A percentile compares a stretch with the other conserved stretches of the same genome.
phyloP scores from a whole-genome alignment of 345 rosid species.

The Eucalyptus pauciflora region DNA sequence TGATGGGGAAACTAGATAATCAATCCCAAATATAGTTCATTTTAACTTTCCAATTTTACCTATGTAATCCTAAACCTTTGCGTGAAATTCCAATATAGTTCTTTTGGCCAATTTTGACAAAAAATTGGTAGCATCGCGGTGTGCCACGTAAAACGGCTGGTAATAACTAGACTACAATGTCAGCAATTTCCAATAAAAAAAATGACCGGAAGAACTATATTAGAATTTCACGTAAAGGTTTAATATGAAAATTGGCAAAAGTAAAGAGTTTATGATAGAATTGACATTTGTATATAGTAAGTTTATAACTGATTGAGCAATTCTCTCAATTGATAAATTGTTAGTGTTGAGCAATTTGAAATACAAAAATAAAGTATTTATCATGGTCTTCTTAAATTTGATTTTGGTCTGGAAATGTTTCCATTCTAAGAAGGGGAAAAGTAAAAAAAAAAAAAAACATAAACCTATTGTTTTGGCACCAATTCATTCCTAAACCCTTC shows the following conservation, averaged over 20 bases:
- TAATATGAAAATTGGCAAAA: not conserved
- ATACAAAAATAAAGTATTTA: not conserved
- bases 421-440: not conserved
- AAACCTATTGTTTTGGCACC: not conserved
- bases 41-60: not conserved
- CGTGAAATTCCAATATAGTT: not conserved
- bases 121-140: rapidly evolving
- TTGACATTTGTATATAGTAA: not conserved
- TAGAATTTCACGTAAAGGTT: not conserved
- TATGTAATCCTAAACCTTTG: not conserved
- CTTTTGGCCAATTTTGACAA: not conserved
- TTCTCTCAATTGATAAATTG: not conserved
- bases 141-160: rapidly evolving
- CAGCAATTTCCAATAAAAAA: not conserved
- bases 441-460: too few species aligned
- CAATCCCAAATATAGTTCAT: not conserved
- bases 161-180: not conserved
- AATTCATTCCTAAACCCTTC: not conserved
- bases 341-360: not conserved
- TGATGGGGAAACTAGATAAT: not conserved
- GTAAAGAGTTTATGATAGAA: not conserved
- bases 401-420: not conserved
- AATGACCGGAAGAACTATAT: not conserved
- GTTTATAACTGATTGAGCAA: not conserved
- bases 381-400: not conserved